Conservation (phyloP, 2,329 filamentous ascomycete genomes). For the Pestalotiopsis sp. region DNA sequence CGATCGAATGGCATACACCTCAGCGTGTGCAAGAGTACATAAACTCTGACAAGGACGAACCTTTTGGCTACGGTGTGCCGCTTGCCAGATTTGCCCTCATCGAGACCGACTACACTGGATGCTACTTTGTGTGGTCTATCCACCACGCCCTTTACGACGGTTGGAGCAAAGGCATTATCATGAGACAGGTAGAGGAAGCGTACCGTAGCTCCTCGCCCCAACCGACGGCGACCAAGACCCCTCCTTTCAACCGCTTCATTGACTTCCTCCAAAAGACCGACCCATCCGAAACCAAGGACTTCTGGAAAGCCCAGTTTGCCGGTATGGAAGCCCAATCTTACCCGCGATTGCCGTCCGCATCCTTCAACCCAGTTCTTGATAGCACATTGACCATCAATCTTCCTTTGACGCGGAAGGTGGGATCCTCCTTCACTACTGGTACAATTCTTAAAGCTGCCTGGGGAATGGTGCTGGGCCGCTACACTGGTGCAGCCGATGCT, state of each 20-base stretch:
- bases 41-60: slow-evolving; percentile 2
- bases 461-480: neutral
- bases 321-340: slow-evolving; percentile 6
- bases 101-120: neutral
- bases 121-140: slow-evolving; percentile 8
- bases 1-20: neutral
- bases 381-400: slow-evolving; percentile 8
- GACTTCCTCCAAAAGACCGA: neutral
- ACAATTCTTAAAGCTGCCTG: slow-evolving; percentile 3
- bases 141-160: slow-evolving; percentile 10
- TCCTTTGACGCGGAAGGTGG: slow-evolving; percentile 3
- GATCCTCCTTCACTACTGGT: slow-evolving; percentile 9
- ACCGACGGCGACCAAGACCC: neutral
- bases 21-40: slow-evolving; percentile 2
- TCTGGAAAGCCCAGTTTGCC: slow-evolving; percentile 2
- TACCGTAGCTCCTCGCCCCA: neutral
- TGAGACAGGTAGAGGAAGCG: neutral
- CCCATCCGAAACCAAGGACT: neutral
- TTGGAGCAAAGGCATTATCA: neutral
- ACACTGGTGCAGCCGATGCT: slow-evolving; percentile 4
- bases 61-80: neutral
- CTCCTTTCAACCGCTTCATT: slow-evolving; percentile 8
- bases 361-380: neutral
- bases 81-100: slow-evolving; percentile 1
- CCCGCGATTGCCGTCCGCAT: slow-evolving; percentile 2